Percentiles rank a stretch among this genome's conserved stretches.
Conservation (phyloP, 345 rosid species). For the Acer saccharum region DNA sequence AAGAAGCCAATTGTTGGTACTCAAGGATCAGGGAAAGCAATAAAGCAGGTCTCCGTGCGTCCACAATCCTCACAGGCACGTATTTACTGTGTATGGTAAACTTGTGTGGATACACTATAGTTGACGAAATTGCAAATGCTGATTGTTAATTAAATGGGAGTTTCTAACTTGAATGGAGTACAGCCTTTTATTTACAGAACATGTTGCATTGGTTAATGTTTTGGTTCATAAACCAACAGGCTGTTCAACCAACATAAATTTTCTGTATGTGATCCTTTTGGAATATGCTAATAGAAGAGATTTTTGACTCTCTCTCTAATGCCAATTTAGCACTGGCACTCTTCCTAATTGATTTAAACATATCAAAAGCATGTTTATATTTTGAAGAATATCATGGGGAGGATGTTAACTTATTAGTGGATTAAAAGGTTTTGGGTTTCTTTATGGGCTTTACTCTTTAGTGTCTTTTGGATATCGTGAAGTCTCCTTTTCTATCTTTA, state of each 20-base stretch:
- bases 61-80: conserved; percentile 46
- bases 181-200: neutral
- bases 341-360: neutral
- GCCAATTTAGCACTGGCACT: neutral
- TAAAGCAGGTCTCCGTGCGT: conserved; percentile 48
- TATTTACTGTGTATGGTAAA: conserved; percentile 9
- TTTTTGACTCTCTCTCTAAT: neutral
- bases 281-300: neutral
- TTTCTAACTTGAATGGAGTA: neutral
- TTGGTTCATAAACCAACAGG: neutral
- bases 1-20: conserved; percentile 52
- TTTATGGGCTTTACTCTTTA: neutral
- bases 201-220: neutral
- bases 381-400: neutral
- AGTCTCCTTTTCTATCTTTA: neutral
- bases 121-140: conserved; percentile 20
- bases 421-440: neutral
- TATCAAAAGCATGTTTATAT: conserved; percentile 1
- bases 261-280: neutral
- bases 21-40: conserved; percentile 44
- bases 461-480: neutral
- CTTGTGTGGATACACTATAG: neutral
- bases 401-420: neutral
- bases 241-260: neutral
- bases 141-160: neutral